Base-by-base conservation (phyloP, 345 rosid species). In the Eutrema heterophyllum region DNA sequence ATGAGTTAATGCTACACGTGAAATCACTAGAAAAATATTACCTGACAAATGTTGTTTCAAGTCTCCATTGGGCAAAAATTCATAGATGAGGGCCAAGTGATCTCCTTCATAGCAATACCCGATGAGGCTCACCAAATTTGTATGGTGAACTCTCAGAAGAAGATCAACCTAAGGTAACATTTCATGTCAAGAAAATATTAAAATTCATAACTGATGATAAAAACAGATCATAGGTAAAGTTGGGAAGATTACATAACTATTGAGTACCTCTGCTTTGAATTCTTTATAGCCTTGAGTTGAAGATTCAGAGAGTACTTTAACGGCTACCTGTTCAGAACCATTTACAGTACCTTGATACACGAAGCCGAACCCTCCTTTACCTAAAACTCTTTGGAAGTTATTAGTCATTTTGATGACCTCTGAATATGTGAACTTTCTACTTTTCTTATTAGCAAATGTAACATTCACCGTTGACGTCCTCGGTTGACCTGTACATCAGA, bases 351-450 rank as follows among this genome's bases (percentile, higher is more conserved):
- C 86, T 0, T 68, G 76, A 49, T 64, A 84, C 18, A 84, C 87
- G 30, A 53, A 54, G 4, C 90, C 85, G 7, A 79, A 86, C 7
- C 86, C 86, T 58, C 87, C 87, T 73, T 80, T 39, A 2, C 87
- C 89, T n/a, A 80, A 4, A 29, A 75, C 68, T 44, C 44, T 82
- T 35, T 39, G 53, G 24, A 86, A 77, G 11, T 80, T 74, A 51
- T 81, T 71, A 4, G 89, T 84, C 30, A 84, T 79, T 4, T 29
- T 27, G 2, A 67, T 13, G 7, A 86, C 71, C 38, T 82, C 82
- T 10, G 68, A 21, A 40, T 68, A 77, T 0, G 72, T 79, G 38
- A 84, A 84, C 21, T 9, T 52, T 8, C 53, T 67, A n/a, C n/a
- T n/a, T n/a, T n/a, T n/a, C n/a, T n/a, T n/a, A n/a, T n/a, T n/a